Base-by-base conservation (phyloP, 208 protist genomes). In the Borovskyia barvae region DNA sequence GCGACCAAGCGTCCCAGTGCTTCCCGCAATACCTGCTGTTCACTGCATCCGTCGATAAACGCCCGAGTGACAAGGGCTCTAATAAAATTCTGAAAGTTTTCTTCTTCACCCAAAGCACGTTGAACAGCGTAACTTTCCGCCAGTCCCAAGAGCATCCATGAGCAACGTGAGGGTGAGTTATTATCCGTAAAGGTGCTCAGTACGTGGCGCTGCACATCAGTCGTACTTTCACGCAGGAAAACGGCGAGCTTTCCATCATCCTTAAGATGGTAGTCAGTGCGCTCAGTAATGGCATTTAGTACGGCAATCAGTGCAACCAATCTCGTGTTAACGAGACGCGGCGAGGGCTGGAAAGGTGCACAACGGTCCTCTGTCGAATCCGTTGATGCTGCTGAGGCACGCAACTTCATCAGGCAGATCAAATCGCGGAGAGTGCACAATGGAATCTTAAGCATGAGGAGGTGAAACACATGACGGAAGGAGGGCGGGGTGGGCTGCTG, bases 1-100 rank as follows among this genome's bases (percentile, higher is more conserved):
- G 63, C 56, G 5, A 72, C 66, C 7, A 75, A 51, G 24, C 63
- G 59, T 43, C 79, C 57, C 17, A 83, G 49, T 14, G 67, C 67
- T 9, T 55, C 66, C 11, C 52, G 51, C 4, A 59, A 60, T 6
- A 26, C 33, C 53, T 59, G 57, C 36, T 60, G 58, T 20, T 32
- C 35, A 19, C 48, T 57, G 7, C 54, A 42, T 3, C 46, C 48
- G 14, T 37, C 66, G 39, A 35, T 40, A 42, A 72, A 65, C 0
- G 66, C 49, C 6, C 49, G 32, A 28, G 15, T 54, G 25, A 72
- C 41, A 20, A 72, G 36, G 11, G 36, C 32, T 19, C 32, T 41
- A 25, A 66, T 25, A 28, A 63, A 55, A 7, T 15, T 2, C 12
- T 42, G 26, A 15, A 71, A 57, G 25, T 5, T 12, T 20, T 30